Conservation (phyloP, 371 early-diverging fungal species). For the Lichtheimia ornata region DNA sequence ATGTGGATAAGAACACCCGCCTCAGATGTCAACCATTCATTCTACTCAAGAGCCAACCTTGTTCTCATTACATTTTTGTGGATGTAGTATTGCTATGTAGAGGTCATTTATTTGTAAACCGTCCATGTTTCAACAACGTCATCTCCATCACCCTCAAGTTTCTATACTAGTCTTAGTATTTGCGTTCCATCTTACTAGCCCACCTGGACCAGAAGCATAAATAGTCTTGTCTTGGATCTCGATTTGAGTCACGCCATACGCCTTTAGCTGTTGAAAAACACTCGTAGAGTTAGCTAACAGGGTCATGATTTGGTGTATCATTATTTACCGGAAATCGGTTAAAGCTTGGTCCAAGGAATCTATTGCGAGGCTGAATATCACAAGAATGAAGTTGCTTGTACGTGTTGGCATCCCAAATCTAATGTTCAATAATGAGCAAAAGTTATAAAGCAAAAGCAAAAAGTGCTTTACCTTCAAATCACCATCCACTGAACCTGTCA, state of each 20-base stretch:
- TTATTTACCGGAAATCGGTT: conserved; percentile 58
- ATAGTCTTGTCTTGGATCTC: conserved; percentile 30
- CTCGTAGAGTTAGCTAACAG: neutral
- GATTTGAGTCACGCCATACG: conserved; percentile 55
- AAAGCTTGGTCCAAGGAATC: conserved; percentile 58
- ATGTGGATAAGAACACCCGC: no score
- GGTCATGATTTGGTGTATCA: neutral
- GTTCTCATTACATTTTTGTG: no score
- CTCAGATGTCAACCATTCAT: no score
- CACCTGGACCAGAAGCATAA: conserved; percentile 50
- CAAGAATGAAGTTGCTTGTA: conserved; percentile 54
- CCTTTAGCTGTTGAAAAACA: conserved; percentile 35
- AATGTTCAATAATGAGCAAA: conserved; percentile 5
- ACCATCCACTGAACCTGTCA: conserved; percentile 67
- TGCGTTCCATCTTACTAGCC: conserved; percentile 35
- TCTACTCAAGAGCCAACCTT: no score
- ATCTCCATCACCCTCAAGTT: no score
- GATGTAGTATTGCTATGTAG: no score
- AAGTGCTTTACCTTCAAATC: conserved; percentile 53
- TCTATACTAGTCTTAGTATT: neutral
- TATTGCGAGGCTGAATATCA: conserved; percentile 60
- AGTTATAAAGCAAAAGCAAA: neutral
- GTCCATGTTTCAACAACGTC: no score
- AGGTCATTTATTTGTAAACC: no score
- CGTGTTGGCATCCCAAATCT: conserved; percentile 72